phyloP scores from a whole-genome alignment of 139 green algal genomes.

The Helicosporidium sp. region DNA sequence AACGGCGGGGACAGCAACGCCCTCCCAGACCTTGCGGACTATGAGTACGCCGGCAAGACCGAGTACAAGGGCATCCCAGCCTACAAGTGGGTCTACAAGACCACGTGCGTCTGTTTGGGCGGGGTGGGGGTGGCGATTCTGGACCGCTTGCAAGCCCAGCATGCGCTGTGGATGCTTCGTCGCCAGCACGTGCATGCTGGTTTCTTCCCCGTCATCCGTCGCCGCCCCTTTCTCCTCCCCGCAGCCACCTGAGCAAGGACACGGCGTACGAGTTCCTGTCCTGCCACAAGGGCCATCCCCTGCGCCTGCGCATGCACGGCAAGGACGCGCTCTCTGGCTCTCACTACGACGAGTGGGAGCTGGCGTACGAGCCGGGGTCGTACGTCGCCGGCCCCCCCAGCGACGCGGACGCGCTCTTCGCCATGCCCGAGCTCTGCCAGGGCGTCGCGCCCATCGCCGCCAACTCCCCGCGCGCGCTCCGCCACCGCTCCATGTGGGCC shows the following conservation, averaged over 20 bases:
- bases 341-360: slow-evolving; percentile 25
- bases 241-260: slow-evolving; percentile 18
- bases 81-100: no score
- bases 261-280: slow-evolving; percentile 17
- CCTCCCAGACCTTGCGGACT: slow-evolving; percentile 12
- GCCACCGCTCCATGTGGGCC: background rate
- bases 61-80: no score
- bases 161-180: no score
- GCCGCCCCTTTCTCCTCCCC: no score
- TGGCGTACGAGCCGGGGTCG: slow-evolving; percentile 14
- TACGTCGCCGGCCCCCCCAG: slow-evolving; percentile 7
- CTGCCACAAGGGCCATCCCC: slow-evolving; percentile 3
- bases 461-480: background rate
- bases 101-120: no score
- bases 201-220: no score
- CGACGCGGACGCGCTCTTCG: slow-evolving; percentile 10
- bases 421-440: slow-evolving; percentile 12
- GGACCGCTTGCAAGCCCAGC: no score
- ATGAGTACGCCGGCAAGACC: no score
- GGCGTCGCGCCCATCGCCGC: background rate
- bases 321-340: slow-evolving; percentile 16
- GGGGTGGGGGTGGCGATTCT: no score
- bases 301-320: slow-evolving; percentile 25
- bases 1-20: background rate
- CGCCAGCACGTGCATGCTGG: no score